These are phyloP conservation scores for Nadsonia commutata DNA, from an alignment of 1,139 yeast species.

Conservation along the genomic window DNA sequence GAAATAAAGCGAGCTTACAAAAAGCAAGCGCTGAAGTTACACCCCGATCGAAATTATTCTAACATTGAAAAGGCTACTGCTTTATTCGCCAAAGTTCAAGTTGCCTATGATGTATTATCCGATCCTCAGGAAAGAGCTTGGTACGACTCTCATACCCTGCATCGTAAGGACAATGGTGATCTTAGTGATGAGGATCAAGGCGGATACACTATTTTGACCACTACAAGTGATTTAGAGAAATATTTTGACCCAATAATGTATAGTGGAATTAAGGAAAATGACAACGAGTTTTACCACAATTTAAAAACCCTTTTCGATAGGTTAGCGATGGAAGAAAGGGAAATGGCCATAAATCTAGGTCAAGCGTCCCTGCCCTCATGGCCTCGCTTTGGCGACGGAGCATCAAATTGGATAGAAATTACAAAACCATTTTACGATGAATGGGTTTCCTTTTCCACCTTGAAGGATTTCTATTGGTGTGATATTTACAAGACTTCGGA, in stretches of 20 bases:
- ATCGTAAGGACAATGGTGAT: constrained; percentile 14
- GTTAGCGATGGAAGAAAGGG: constrained; percentile 69
- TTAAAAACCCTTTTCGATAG: constrained; percentile 55
- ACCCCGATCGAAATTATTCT: constrained; percentile 73
- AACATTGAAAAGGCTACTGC: constrained; percentile 74
- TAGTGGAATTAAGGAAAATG: constrained; percentile 43
- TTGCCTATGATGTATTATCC: constrained; percentile 81
- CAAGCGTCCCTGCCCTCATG: constrained; percentile 40
- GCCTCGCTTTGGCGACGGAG: constrained; percentile 18
- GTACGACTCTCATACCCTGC: constrained; percentile 76
- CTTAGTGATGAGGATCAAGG: constrained; percentile 9
- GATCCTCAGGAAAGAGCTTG: constrained; percentile 92
- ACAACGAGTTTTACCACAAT: constrained; percentile 37
- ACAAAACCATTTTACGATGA: constrained; percentile 55
- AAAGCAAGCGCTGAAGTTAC: constrained; percentile 73
- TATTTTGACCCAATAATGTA: constrained; percentile 64
- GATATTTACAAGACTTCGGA: constrained; percentile 73
- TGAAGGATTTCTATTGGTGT: constrained; percentile 72
- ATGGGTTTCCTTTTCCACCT: constrained; percentile 65
- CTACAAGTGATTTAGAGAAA: constrained; percentile 48
- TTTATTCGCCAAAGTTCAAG: constrained; percentile 63
- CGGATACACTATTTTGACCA: constrained; percentile 34
- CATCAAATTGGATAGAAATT: constrained; percentile 9
- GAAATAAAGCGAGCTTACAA: constrained; percentile 85
- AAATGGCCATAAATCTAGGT: constrained; percentile 53